Percentiles rank a stretch among this genome's conserved stretches.
These are phyloP conservation scores for Polytrichum formosum DNA, from an alignment of 225 moss, liverwort and hornwort species.

Conservation along the genomic window DNA sequence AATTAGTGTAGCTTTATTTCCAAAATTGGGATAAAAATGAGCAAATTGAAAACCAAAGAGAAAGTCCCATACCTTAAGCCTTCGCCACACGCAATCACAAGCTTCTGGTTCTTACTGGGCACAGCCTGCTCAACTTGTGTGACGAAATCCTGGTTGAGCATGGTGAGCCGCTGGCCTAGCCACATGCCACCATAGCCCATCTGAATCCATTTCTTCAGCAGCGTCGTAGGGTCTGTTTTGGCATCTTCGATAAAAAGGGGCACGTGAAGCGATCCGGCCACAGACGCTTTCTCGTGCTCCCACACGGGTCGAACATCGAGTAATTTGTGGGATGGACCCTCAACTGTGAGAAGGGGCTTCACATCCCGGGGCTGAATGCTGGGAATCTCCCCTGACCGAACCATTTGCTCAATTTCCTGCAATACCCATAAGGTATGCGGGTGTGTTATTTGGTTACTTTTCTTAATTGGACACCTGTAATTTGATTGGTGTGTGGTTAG, in stretches of 20 bases:
- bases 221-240: conserved; percentile 49
- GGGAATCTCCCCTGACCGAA: conserved; percentile 68
- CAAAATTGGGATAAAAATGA: no score
- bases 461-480: no score
- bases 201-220: conserved; percentile 77
- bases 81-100: conserved; percentile 80
- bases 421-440: background rate
- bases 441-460: background rate
- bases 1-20: no score
- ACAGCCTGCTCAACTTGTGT: conserved; percentile 59
- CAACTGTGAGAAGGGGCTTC: conserved; percentile 40
- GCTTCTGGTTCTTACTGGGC: conserved; percentile 55
- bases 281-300: conserved; percentile 78
- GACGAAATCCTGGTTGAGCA: conserved; percentile 55
- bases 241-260: conserved; percentile 79
- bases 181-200: conserved; percentile 88
- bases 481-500: no score
- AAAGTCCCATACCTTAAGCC: conserved; percentile 56
- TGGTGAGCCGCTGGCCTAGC: conserved; percentile 74
- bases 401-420: conserved; percentile 77
- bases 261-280: conserved; percentile 67
- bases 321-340: conserved; percentile 44
- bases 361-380: conserved; percentile 47
- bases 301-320: conserved; percentile 84
- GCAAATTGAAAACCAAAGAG: background rate